Percentiles rank a stretch among this genome's conserved stretches.
phyloP scores from a whole-genome alignment of 2,329 filamentous ascomycete genomes.

The Trichoderma pleuroti region DNA sequence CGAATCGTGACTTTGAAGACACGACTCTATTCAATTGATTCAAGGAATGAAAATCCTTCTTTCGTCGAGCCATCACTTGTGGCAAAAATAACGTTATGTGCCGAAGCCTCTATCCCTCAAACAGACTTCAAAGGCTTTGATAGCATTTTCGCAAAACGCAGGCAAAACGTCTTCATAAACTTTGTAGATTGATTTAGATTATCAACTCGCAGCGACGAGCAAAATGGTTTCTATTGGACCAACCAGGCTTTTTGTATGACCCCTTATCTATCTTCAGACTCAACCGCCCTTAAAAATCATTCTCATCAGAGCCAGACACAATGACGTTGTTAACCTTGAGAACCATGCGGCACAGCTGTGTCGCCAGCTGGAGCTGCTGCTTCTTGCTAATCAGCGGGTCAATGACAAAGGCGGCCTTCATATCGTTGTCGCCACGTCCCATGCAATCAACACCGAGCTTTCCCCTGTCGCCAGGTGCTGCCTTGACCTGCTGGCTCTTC shows the following conservation, averaged over 20 bases:
- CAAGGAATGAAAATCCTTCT: background rate
- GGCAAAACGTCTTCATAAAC: background rate
- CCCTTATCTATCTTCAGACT: slow-evolving; percentile 23
- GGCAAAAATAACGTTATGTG: background rate
- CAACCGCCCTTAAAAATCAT: slow-evolving; percentile 66
- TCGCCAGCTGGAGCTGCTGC: slow-evolving; percentile 93
- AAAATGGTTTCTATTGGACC: slow-evolving; percentile 21
- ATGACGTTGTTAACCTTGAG: slow-evolving; percentile 97
- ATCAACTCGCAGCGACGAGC: slow-evolving; percentile 8
- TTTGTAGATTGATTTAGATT: slow-evolving; percentile 13
- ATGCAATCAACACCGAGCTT: slow-evolving; percentile 96
- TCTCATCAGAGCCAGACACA: slow-evolving; percentile 79
- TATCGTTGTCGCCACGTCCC: slow-evolving; percentile 90
- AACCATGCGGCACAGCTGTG: slow-evolving; percentile 97
- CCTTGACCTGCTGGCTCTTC: slow-evolving; percentile 95
- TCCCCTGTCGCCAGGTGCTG: slow-evolving; percentile 45
- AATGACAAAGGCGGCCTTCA: slow-evolving; percentile 97
- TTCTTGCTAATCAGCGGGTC: slow-evolving; percentile 97
- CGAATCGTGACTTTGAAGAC: background rate
- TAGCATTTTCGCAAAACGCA: background rate
- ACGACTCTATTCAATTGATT: background rate
- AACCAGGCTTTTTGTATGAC: slow-evolving; percentile 28
- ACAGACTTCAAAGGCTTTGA: background rate
- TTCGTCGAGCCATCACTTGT: background rate
- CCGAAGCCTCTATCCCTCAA: background rate